phyloP scores from a whole-genome alignment of 257 asterid species.

The Nicotiana knightiana region DNA sequence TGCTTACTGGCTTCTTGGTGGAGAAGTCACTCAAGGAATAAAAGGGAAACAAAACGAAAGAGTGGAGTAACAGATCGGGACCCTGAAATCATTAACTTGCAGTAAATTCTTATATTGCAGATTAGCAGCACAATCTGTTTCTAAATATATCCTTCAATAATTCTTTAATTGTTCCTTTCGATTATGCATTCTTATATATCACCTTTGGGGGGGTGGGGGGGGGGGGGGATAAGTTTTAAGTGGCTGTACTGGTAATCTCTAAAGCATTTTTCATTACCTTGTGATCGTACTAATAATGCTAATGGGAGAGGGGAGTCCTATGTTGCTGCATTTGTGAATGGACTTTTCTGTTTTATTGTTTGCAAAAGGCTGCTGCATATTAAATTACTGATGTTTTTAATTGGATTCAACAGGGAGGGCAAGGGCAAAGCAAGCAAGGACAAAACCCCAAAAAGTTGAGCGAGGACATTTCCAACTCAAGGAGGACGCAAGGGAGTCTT shows the following conservation, averaged over 20 bases:
- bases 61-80: neutral
- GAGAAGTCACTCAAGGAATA: neutral
- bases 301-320: neutral
- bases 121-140: neutral
- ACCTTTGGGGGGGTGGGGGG: neutral
- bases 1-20: neutral
- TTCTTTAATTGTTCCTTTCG: neutral
- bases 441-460: slow-evolving; percentile 37
- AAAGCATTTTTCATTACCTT: neutral
- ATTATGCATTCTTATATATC: neutral
- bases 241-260: neutral
- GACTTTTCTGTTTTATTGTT: neutral
- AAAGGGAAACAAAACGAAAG: neutral
- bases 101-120: neutral
- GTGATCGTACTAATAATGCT: neutral
- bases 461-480: slow-evolving; percentile 28
- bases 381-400: neutral
- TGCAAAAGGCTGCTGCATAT: neutral
- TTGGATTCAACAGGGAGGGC: slow-evolving; percentile 46
- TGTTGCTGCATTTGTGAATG: neutral
- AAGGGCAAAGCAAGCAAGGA: slow-evolving; percentile 41
- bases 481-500: slow-evolving; percentile 21
- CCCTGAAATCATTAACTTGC: neutral
- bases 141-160: neutral
- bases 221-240: neutral